phyloP scores from a whole-genome alignment of 345 rosid species.

The Euphorbia tirucalli region DNA sequence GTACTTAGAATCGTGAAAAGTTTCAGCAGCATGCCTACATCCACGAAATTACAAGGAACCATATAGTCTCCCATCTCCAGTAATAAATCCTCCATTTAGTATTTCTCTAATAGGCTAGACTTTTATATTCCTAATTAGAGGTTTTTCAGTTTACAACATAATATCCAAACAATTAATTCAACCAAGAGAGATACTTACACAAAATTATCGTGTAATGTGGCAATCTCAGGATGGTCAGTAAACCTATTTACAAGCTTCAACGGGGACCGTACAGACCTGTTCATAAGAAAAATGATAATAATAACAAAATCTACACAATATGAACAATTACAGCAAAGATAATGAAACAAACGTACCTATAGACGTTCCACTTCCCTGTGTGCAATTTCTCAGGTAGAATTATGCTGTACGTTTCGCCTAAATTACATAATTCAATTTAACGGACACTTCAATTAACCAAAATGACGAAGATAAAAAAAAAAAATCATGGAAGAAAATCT shows the following conservation, averaged over 20 bases:
- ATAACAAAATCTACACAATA: not conserved
- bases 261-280: constrained; percentile 70
- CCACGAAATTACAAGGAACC: constrained; percentile 5
- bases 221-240: constrained; percentile 67
- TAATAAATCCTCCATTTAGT: not conserved
- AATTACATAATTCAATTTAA: not conserved
- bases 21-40: constrained; percentile 56
- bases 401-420: constrained; percentile 47
- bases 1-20: constrained; percentile 64
- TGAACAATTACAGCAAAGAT: not conserved
- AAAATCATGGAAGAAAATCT: too few species aligned
- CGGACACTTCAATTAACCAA: not conserved
- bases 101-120: not conserved
- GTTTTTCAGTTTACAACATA: not conserved
- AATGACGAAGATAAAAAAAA: not conserved
- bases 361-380: constrained; percentile 83
- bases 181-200: constrained; percentile 38
- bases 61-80: not conserved
- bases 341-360: constrained; percentile 44
- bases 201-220: constrained; percentile 77
- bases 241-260: constrained; percentile 56
- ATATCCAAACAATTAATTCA: too few species aligned
- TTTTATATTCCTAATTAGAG: not conserved
- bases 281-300: not conserved
- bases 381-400: constrained; percentile 74